Evolutionary conservation across 441 rosid species (phyloP), one percentile per base, ranked within the genome.

Genomic region (Pelargonium citronellum): DNA sequence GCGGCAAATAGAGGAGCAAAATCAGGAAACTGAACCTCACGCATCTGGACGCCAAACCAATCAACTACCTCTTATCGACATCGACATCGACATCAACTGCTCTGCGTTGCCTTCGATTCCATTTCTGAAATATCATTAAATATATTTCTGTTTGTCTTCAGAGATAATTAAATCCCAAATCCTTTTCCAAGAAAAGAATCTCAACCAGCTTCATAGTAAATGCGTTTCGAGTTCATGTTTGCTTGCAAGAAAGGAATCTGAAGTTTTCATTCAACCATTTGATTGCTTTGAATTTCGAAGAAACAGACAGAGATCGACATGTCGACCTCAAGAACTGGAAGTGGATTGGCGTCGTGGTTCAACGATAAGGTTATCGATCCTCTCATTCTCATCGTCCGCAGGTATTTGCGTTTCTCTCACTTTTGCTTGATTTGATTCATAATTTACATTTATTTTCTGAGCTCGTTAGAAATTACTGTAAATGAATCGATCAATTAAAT

Each of bases 361-460:
- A 75, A 78, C 71, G 75, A 79, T 71, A 91, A 81, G 79, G 77
- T 94, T 71, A 75, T 82, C 9, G 95, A 91, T 74, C 98, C 98
- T 72, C 82, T 94, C 58, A 76, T 88, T 71, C 89, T 81, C 74
- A 91, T 89, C 85, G 84, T 93, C 72, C 83, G 86, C 77, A 86
- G 89, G 98, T 93, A 72, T 68, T 49, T 34, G 13, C 9, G 55
- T 67, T 30, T 8, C 1, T 67, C 37, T 61, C 58, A 67, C 49
- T 15, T 8, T 8, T 19, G 27, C 44, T 15, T 74, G 4, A 22
- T 11, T 43, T 1, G 24, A 39, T 7, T 61, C 13, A 17, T 4
- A 2, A 8, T 66, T 41, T 66, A 2, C 1, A 6, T 70, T 51
- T 47, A 15, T 43, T 64, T 0, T 4, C 16, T 55, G 61, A 55